Base-by-base conservation (phyloP, 768 basidiomycete genomes). In the Lactarius pseudohatsudake region DNA sequence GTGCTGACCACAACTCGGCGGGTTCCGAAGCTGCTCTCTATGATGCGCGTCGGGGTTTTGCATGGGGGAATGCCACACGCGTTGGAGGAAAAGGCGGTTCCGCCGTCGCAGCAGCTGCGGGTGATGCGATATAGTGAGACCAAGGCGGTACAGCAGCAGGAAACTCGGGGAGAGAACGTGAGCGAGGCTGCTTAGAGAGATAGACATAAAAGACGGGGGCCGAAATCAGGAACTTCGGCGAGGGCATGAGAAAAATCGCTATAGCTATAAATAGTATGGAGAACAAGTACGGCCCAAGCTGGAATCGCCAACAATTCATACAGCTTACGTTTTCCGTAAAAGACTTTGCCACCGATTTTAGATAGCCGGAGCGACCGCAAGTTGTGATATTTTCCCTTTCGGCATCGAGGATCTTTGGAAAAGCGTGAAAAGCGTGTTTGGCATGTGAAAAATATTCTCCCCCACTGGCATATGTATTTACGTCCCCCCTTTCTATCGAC, bases 21-120 rank as follows among this genome's bases (percentile, higher is more conserved):
- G 18, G 70, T 59, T 28, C 26, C 57, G 38, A 61, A 79, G 78
- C 73, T 84, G 66, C 78, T 85, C 22, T 84, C 83, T n/a, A 85
- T 85, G 84, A 82, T 82, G 81, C 81, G 84, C 58, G 84, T 85
- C 62, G 84, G 84, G 65, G 78, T 84, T 62, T 76, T 85, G 47
- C 80, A 81, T 63, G 82, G 81, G 55, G 83, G 84, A 43, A 76
- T 80, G 66, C 82, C 83, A 69, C 80, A 83, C 69, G 83, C 82
- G 13, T 74, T 78, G 30, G 77, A 81, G 65, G 82, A 83, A 71
- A 77, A 74, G 68, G 57, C 69, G 9, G 76, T 84, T 50, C 82
- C 83, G 4, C 83, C 82, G 1, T 76, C 77, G n/a, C 81, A 84
- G 73, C 78, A 78, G 61, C 77, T 81, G 62, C 76, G 77, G 30